Percentiles rank a stretch among this genome's conserved stretches.
phyloP scores from a whole-genome alignment of 1,284 basidiomycete genomes.

The Singerocomus inundabilis region DNA sequence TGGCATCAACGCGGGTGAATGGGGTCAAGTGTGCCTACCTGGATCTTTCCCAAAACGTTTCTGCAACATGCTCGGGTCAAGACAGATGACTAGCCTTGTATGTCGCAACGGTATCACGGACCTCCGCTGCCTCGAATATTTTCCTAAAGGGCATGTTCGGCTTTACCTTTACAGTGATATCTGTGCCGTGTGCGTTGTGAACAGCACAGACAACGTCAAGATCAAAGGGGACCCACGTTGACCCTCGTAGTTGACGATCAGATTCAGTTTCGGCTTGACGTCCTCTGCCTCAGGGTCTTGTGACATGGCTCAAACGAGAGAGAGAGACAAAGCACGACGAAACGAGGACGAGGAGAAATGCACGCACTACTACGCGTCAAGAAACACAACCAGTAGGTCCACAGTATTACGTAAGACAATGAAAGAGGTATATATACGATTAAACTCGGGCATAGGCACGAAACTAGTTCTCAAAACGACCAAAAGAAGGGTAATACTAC shows the following conservation, averaged over 20 bases:
- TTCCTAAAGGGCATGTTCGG: slow-evolving; percentile 60
- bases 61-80: slow-evolving; percentile 33
- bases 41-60: slow-evolving; percentile 58
- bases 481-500: slow-evolving; percentile 3
- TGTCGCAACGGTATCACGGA: slow-evolving; percentile 30
- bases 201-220: not conserved
- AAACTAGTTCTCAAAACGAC: slow-evolving; percentile 4
- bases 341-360: not conserved
- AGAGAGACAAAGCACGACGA: not conserved
- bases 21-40: slow-evolving; percentile 36
- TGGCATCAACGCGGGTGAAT: not conserved
- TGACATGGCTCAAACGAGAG: slow-evolving; percentile 38
- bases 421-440: slow-evolving; percentile 22
- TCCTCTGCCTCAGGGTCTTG: slow-evolving; percentile 56
- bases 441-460: slow-evolving; percentile 5
- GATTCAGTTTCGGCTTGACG: slow-evolving; percentile 65
- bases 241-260: slow-evolving; percentile 53
- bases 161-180: slow-evolving; percentile 65
- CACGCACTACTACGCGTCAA: slow-evolving; percentile 12
- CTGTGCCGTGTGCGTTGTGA: slow-evolving; percentile 32
- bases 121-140: slow-evolving; percentile 65
- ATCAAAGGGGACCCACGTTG: slow-evolving; percentile 33
- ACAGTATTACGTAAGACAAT: slow-evolving; percentile 21
- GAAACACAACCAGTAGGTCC: slow-evolving; percentile 1
- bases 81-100: not conserved